Conservation (phyloP, 768 basidiomycete species). For the Podaxis sp. region DNA sequence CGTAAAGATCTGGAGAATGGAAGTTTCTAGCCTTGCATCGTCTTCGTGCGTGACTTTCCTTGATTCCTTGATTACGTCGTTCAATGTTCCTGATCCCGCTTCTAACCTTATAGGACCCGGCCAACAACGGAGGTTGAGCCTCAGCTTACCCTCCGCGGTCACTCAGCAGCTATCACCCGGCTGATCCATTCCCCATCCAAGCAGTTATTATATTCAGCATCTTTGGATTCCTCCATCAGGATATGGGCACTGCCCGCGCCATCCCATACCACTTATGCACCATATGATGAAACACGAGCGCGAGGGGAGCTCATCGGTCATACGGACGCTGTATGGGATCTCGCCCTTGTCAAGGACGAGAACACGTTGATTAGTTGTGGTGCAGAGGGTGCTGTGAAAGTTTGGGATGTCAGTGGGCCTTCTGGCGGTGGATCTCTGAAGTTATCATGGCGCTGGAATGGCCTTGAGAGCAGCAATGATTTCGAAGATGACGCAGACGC, state of each 20-base stretch:
- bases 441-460: conserved; percentile 80
- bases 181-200: conserved; percentile 77
- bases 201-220: conserved; percentile 84
- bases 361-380: conserved; percentile 85
- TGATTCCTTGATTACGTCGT: conserved; percentile 7
- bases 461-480: conserved; percentile 51
- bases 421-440: conserved; percentile 63
- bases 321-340: conserved; percentile 96
- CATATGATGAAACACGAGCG: conserved; percentile 78
- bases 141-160: conserved; percentile 89
- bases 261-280: conserved; percentile 86
- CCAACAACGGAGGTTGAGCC: conserved; percentile 88
- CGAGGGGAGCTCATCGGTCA: conserved; percentile 86
- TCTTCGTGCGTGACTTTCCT: conserved; percentile 58
- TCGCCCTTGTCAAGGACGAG: conserved; percentile 82
- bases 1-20: conserved; percentile 94
- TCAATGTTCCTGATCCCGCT: conserved; percentile 17
- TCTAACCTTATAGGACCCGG: conserved; percentile 46
- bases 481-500: conserved; percentile 48
- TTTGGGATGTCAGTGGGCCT: conserved; percentile 84
- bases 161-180: conserved; percentile 87
- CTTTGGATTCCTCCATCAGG: conserved; percentile 89
- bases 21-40: conserved; percentile 70
- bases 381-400: conserved; percentile 88
- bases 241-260: conserved; percentile 82